These are phyloP conservation scores for Pythium utonaiense DNA, from an alignment of 352 stramenopile species.

Conservation along the genomic window DNA sequence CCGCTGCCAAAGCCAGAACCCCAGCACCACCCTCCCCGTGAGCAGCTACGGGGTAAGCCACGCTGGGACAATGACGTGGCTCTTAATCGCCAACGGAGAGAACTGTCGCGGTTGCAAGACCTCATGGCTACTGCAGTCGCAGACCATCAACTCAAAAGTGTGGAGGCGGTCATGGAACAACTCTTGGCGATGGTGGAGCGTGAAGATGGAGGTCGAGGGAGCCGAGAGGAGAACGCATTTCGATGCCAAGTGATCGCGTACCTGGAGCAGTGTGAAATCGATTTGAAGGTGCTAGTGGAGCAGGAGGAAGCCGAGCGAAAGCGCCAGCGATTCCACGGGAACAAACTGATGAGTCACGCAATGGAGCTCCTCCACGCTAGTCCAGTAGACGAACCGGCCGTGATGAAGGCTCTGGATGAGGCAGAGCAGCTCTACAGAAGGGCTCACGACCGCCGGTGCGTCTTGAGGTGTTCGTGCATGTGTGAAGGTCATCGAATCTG, in stretches of 20 bases:
- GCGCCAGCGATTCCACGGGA: constrained; percentile 2
- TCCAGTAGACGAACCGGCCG: background rate
- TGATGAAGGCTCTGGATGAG: background rate
- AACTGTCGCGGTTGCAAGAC: background rate
- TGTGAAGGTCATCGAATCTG: background rate
- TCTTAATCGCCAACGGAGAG: background rate
- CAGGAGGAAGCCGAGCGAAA: constrained; percentile 9
- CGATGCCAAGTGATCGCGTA: background rate
- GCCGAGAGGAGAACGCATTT: background rate
- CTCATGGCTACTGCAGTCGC: constrained; percentile 3
- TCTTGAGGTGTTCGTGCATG: background rate
- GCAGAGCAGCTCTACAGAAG: constrained; percentile 1
- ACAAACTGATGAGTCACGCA: constrained; percentile 2
- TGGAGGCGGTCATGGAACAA: constrained; percentile 10
- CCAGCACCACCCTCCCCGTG: background rate
- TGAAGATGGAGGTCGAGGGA: background rate
- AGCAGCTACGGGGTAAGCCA: background rate
- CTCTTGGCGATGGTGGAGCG: constrained; percentile 2
- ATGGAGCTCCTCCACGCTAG: background rate
- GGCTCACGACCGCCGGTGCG: background rate
- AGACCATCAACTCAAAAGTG: background rate
- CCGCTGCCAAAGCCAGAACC: background rate
- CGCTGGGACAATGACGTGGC: background rate
- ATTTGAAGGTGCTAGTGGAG: background rate
- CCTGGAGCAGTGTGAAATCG: background rate